Conservation (phyloP, 2,329 filamentous ascomycete species). For the Graphilbum fragrans region DNA sequence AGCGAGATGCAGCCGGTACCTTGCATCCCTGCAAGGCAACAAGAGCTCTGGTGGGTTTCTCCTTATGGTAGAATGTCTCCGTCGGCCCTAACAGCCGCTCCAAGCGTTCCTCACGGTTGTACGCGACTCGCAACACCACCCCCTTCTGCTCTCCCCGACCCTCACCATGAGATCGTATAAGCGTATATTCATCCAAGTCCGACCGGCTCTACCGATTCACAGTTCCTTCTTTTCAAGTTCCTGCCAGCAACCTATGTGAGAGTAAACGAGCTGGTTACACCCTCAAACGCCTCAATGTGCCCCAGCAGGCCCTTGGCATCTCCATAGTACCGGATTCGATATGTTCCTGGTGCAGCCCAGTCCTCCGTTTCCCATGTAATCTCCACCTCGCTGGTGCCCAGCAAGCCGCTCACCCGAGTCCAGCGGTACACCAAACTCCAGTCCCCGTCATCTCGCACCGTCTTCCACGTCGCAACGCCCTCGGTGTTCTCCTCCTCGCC, state of each 20-base stretch:
- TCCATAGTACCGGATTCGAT: conserved; percentile 73
- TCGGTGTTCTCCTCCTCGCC: neutral
- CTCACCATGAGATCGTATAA: too few species aligned
- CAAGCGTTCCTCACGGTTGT: too few species aligned
- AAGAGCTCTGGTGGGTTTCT: too few species aligned
- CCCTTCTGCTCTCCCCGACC: too few species aligned
- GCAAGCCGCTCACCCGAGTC: conserved; percentile 55
- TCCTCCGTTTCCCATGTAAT: conserved; percentile 69
- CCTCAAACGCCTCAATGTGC: conserved; percentile 57
- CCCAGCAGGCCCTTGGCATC: conserved; percentile 58
- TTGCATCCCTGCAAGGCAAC: too few species aligned
- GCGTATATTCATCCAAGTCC: too few species aligned
- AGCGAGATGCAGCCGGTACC: too few species aligned
- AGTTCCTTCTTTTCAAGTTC: neutral
- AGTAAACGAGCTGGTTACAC: conserved; percentile 45
- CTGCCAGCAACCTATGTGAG: conserved; percentile 11
- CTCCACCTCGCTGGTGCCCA: conserved; percentile 67
- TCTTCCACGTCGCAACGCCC: conserved; percentile 39
- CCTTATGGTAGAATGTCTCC: too few species aligned
- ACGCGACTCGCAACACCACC: too few species aligned
- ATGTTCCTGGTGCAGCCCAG: conserved; percentile 50
- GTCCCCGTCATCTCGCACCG: conserved; percentile 61
- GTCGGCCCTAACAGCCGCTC: too few species aligned
- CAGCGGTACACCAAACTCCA: conserved; percentile 78
- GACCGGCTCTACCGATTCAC: too few species aligned